Evolutionary conservation across 805 yeast genomes (phyloP).

Genomic region (Saccharomyces mikatae): DNA sequence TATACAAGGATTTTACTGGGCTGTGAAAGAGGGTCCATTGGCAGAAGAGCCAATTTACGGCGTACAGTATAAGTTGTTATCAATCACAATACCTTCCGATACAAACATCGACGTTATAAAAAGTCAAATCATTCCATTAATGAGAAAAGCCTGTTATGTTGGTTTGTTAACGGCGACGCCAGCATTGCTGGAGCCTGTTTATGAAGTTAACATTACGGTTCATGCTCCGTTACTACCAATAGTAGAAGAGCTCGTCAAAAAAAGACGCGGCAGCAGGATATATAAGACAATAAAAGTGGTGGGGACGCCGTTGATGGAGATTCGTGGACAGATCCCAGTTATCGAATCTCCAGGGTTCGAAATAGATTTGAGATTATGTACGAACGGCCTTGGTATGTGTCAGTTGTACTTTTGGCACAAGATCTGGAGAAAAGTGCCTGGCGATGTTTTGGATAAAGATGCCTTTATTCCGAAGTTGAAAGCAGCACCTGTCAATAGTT

Average conservation of each 20-base stretch:
- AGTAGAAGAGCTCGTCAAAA: conserved; percentile 42
- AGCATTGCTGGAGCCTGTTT: conserved; percentile 72
- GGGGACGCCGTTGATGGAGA: conserved; percentile 60
- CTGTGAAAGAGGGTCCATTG: conserved; percentile 81
- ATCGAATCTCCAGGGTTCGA: conserved; percentile 88
- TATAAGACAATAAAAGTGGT: conserved; percentile 45
- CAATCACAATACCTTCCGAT: conserved; percentile 30
- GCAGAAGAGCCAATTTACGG: conserved; percentile 74
- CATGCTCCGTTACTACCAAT: conserved; percentile 41
- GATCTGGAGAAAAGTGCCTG: conserved; percentile 74
- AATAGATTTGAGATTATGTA: conserved; percentile 68
- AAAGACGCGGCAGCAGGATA: conserved; percentile 62
- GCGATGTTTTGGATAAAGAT: conserved; percentile 75
- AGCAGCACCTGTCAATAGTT: conserved; percentile 60
- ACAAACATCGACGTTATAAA: conserved; percentile 34
- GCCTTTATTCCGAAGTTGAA: conserved; percentile 58
- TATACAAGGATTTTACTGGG: conserved; percentile 77
- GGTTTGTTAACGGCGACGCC: conserved; percentile 76
- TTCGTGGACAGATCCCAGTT: conserved; percentile 68
- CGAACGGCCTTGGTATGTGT: conserved; percentile 73
- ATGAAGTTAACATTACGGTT: conserved; percentile 51
- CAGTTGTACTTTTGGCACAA: conserved; percentile 49
- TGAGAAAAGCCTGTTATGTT: conserved; percentile 75
- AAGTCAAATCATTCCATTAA: conserved; percentile 73
- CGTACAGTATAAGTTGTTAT: conserved; percentile 63